phyloP scores from a whole-genome alignment of 169 alveolate genomes.

The Perkinsus chesapeaki region DNA sequence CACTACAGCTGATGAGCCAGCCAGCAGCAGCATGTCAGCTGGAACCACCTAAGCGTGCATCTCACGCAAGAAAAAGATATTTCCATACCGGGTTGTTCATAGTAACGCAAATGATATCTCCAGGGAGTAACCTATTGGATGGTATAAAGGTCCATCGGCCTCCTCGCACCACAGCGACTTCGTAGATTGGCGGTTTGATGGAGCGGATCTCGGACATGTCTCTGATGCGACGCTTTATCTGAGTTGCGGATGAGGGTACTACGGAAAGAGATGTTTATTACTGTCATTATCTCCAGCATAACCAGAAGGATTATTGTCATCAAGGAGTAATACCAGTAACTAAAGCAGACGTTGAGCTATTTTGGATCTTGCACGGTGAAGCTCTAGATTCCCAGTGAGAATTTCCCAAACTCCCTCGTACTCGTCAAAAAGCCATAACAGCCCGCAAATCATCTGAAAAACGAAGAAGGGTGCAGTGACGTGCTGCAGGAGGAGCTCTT shows the following conservation, averaged over 20 bases:
- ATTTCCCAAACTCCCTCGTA: constrained; percentile 66
- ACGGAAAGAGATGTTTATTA: not conserved
- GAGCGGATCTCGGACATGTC: not conserved
- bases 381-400: not conserved
- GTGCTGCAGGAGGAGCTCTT: constrained; percentile 81
- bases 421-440: constrained; percentile 92
- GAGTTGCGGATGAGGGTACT: not conserved
- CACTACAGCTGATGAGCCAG: constrained; percentile 23
- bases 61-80: not conserved
- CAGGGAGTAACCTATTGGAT: constrained; percentile 56
- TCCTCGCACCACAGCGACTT: constrained; percentile 20
- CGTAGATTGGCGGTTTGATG: not conserved
- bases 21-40: constrained; percentile 17
- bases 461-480: constrained; percentile 91
- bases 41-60: not conserved
- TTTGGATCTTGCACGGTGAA: not conserved
- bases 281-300: constrained; percentile 55
- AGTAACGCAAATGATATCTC: constrained; percentile 32
- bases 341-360: not conserved
- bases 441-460: constrained; percentile 86
- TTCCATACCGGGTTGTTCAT: not conserved
- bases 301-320: constrained; percentile 78
- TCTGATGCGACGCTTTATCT: not conserved
- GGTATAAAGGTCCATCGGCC: constrained; percentile 28
- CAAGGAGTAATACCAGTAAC: constrained; percentile 60